phyloP scores from a whole-genome alignment of 2,329 filamentous ascomycete genomes.

The Aspergillus sp. region DNA sequence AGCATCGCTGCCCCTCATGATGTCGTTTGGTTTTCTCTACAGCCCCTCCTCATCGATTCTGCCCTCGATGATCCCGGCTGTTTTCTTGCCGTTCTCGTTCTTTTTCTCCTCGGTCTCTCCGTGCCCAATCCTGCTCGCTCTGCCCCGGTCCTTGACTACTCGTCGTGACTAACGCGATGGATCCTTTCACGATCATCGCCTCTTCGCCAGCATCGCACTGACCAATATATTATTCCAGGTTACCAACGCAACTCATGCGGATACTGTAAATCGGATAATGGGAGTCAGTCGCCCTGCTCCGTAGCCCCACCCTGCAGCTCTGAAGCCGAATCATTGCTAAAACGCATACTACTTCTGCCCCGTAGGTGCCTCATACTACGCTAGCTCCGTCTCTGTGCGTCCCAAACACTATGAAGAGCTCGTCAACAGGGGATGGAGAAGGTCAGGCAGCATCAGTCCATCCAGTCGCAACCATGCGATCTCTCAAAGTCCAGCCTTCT shows the following conservation, averaged over 20 bases:
- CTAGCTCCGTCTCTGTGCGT: slow-evolving; percentile 48
- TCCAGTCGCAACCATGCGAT: slow-evolving; percentile 3
- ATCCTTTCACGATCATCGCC: slow-evolving; percentile 1
- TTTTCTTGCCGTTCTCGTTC: slow-evolving; percentile 1
- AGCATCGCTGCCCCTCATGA: slow-evolving; percentile 16
- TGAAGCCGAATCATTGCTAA: slow-evolving; percentile 18
- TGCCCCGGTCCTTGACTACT: slow-evolving; percentile 9
- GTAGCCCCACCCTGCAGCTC: slow-evolving; percentile 14
- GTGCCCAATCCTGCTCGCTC: slow-evolving; percentile 12
- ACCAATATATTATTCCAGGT: slow-evolving; percentile 35
- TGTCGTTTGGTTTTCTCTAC: slow-evolving; percentile 3
- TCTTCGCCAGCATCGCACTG: slow-evolving; percentile 5
- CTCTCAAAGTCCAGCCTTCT: slow-evolving; percentile 4
- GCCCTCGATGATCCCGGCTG: slow-evolving; percentile 4
- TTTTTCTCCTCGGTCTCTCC: background rate
- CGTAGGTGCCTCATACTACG: slow-evolving; percentile 52
- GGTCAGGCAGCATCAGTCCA: slow-evolving; percentile 34
- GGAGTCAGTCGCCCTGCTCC: slow-evolving; percentile 44
- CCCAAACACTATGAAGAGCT: slow-evolving; percentile 54
- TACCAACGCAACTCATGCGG: slow-evolving; percentile 54
- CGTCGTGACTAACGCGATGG: slow-evolving; percentile 16
- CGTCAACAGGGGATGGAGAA: slow-evolving; percentile 55
- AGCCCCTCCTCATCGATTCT: slow-evolving; percentile 9
- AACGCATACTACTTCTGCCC: slow-evolving; percentile 11
- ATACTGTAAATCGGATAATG: slow-evolving; percentile 52